Evolutionary conservation across 768 basidiomycete species (phyloP), one percentile per base, ranked within the genome.

Genomic region (Russula sp.): DNA sequence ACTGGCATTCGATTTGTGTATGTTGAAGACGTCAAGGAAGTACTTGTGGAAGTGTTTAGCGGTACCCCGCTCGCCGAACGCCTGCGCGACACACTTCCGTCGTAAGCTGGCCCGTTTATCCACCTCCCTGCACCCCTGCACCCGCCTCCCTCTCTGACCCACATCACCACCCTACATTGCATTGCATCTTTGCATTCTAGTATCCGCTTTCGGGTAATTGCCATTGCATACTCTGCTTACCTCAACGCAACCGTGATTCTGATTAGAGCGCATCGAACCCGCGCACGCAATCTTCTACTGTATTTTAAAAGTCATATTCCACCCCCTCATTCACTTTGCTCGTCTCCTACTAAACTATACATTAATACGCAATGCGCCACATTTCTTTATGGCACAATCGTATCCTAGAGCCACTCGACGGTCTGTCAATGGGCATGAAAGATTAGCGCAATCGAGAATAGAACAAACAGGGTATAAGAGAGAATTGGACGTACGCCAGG

Each of bases 1-100:
- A 87, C 86, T 7, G 96, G 95, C 24, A 94, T 98, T 64, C 83
- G 86, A 54, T 94, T 99, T 68, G 92, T 98, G 65, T 98, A 96
- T 73, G 96, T 97, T 52, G 93, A 97, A 71, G 89, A 91, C 70
- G 92, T 97, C 61, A 82, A 82, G 70, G 91, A 98, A 76, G 94
- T 98, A 5, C 75, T 98, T 71, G 80, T 86, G 62, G 92, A 94
- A 75, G 92, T 92, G 48, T 98, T 98, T 77, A 81, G 78, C 32
- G 87, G 83, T 16, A 77, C 84, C 71, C 72, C 78, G 18, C 72
- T 86, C 24, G 76, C 78, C 28, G 83, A 86, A 73, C 79, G 83
- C 70, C 90, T 88, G 87, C 85, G 82, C 75, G 86, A 87, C 63
- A 87, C 83, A 24, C 71, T 87, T 5, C 2, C 55, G 24, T 36